These are phyloP conservation scores for Escallonia rubra DNA, from an alignment of 129 eudicot species.

Conservation along the genomic window DNA sequence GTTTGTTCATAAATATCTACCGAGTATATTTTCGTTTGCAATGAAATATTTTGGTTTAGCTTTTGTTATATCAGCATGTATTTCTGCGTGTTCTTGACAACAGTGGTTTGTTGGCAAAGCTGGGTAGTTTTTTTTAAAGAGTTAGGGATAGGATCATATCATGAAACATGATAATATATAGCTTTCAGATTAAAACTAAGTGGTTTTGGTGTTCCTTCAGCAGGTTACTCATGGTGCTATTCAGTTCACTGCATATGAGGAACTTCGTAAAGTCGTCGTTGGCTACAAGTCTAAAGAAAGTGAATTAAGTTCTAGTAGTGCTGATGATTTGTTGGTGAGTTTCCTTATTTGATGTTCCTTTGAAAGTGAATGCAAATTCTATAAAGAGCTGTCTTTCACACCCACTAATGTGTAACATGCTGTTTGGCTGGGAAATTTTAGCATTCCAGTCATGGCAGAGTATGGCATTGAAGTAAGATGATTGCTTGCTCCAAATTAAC, in stretches of 20 bases:
- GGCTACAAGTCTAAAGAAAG: slow-evolving; percentile 31
- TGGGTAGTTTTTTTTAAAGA: background rate
- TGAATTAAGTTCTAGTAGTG: slow-evolving; percentile 15
- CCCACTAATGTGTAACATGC: background rate
- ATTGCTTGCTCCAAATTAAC: no score
- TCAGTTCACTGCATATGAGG: slow-evolving; percentile 97
- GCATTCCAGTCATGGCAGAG: background rate
- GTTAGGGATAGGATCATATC: background rate
- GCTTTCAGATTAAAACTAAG: background rate
- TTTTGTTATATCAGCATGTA: background rate
- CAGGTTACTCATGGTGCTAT: slow-evolving; percentile 99
- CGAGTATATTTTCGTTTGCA: no score
- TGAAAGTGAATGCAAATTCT: background rate
- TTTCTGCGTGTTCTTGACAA: background rate
- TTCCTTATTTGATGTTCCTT: background rate
- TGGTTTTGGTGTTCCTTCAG: slow-evolving; percentile 34
- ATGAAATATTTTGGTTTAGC: background rate
- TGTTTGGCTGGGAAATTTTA: background rate
- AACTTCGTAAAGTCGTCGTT: slow-evolving; percentile 61
- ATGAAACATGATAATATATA: background rate
- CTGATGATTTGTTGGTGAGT: slow-evolving; percentile 57
- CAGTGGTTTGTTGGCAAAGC: background rate
- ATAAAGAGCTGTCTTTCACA: no score
- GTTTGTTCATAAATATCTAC: no score
- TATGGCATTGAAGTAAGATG: no score